These are phyloP conservation scores for Parmelia sp. DNA, from an alignment of 495 filamentous ascomycete species.

Conservation along the genomic window DNA sequence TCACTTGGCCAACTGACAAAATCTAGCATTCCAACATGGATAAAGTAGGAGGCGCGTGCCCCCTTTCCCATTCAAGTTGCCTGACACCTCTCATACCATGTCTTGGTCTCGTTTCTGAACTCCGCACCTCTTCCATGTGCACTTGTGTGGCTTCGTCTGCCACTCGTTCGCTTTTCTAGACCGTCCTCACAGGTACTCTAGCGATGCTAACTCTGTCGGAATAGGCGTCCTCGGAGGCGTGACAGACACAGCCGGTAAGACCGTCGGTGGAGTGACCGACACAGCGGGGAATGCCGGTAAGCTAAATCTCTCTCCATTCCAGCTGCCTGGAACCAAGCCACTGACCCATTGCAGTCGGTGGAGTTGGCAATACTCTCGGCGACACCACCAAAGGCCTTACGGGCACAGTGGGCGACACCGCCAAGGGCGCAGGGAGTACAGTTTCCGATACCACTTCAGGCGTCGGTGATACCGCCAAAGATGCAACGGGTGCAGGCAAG, in stretches of 20 bases:
- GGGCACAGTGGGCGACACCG: constrained; percentile 16
- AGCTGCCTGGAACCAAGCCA: not conserved
- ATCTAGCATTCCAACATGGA: not conserved
- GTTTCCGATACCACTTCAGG: constrained; percentile 18
- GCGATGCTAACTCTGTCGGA: not conserved
- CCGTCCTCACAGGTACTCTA: not conserved
- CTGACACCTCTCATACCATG: not conserved
- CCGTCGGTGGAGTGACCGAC: constrained; percentile 41
- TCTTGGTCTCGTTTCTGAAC: not conserved
- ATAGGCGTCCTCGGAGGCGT: constrained; percentile 37
- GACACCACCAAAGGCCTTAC: constrained; percentile 20
- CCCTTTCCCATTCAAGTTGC: not conserved
- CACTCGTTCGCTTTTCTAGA: not conserved
- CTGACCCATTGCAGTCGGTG: constrained; percentile 14
- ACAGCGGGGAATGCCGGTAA: constrained; percentile 22
- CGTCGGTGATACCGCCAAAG: constrained; percentile 7
- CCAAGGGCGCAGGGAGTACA: constrained; percentile 15
- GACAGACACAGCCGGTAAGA: constrained; percentile 51
- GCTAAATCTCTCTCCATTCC: not conserved
- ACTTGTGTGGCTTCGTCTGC: not conserved
- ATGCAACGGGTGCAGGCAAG: constrained; percentile 15
- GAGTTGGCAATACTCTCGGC: constrained; percentile 20
- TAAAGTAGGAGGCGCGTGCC: not conserved
- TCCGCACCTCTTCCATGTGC: not conserved
- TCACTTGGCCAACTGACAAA: not conserved